Evolutionary conservation across 2,329 filamentous ascomycete species (phyloP).

Genomic region (Thelonectria olida): DNA sequence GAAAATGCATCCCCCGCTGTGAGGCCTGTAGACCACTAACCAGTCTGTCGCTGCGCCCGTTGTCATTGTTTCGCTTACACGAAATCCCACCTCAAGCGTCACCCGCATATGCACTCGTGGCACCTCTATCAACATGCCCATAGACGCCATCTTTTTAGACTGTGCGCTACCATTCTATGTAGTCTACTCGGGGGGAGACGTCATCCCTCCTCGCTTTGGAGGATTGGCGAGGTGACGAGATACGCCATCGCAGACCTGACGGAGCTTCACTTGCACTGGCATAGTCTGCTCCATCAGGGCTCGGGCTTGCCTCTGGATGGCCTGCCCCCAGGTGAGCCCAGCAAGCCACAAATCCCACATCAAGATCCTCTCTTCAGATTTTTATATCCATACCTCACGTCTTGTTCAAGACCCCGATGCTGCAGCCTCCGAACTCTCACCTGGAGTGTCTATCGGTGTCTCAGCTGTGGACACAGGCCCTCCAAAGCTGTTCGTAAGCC

Average conservation of each 20-base stretch:
- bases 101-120: conserved; percentile 15
- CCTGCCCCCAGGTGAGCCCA: conserved; percentile 37
- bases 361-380: conserved; percentile 35
- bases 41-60: conserved; percentile 24
- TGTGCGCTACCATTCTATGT: conserved; percentile 34
- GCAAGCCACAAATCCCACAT: conserved; percentile 32
- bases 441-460: conserved; percentile 27
- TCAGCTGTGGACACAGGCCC: conserved; percentile 21
- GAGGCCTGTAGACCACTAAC: conserved; percentile 9
- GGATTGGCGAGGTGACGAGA: conserved; percentile 37
- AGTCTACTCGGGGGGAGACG: conserved; percentile 40
- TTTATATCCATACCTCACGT: conserved; percentile 21
- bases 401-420: conserved; percentile 38
- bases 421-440: conserved; percentile 29
- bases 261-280: conserved; percentile 31
- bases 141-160: conserved; percentile 26
- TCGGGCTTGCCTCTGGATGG: conserved; percentile 43
- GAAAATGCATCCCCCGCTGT: conserved; percentile 24
- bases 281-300: conserved; percentile 39
- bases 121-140: conserved; percentile 15
- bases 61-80: conserved; percentile 21
- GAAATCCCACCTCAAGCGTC: conserved; percentile 16
- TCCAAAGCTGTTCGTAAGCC: conserved; percentile 52
- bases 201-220: conserved; percentile 37
- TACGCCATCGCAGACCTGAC: conserved; percentile 40